Evolutionary conservation across 2,329 filamentous ascomycete species (phyloP).

Genomic region (Epichloe coenophiala): DNA sequence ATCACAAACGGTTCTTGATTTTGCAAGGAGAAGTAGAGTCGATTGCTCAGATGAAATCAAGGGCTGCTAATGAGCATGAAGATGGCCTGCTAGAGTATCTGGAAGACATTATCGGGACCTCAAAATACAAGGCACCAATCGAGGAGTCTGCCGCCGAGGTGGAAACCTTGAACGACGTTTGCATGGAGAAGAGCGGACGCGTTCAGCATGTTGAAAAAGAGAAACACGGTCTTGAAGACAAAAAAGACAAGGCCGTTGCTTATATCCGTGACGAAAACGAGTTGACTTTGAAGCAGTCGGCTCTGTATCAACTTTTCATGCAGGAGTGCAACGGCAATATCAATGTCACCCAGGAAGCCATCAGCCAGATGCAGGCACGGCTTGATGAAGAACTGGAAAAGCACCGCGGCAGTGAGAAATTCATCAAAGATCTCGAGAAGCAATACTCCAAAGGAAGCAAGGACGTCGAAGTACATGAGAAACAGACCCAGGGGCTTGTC

Average conservation of each 20-base stretch:
- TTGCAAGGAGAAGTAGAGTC: slow-evolving; percentile 96
- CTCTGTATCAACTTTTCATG: slow-evolving; percentile 84
- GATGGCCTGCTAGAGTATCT: slow-evolving; percentile 93
- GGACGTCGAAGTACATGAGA: slow-evolving; percentile 71
- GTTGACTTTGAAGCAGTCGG: slow-evolving; percentile 74
- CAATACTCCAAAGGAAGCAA: slow-evolving; percentile 71
- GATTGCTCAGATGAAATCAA: slow-evolving; percentile 98
- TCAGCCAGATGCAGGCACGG: slow-evolving; percentile 77
- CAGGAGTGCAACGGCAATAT: slow-evolving; percentile 82
- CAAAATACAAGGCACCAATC: slow-evolving; percentile 94
- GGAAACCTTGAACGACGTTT: slow-evolving; percentile 86
- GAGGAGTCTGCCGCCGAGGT: slow-evolving; percentile 86
- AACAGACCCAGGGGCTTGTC: slow-evolving; percentile 61
- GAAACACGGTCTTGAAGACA: slow-evolving; percentile 82
- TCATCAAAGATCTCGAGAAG: slow-evolving; percentile 82
- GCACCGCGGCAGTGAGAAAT: slow-evolving; percentile 76
- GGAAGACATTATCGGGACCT: slow-evolving; percentile 97
- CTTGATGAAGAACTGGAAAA: slow-evolving; percentile 82
- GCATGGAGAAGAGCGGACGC: slow-evolving; percentile 84
- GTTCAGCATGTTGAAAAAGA: slow-evolving; percentile 98
- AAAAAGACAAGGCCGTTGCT: slow-evolving; percentile 80
- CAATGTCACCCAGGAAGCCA: slow-evolving; percentile 75
- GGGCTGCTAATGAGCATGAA: slow-evolving; percentile 88
- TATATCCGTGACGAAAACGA: slow-evolving; percentile 92
- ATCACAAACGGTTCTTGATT: slow-evolving; percentile 96